Evolutionary conservation across 768 basidiomycete species (phyloP), one percentile per base, ranked within the genome.

Genomic region (Tylopilus subfusipes): DNA sequence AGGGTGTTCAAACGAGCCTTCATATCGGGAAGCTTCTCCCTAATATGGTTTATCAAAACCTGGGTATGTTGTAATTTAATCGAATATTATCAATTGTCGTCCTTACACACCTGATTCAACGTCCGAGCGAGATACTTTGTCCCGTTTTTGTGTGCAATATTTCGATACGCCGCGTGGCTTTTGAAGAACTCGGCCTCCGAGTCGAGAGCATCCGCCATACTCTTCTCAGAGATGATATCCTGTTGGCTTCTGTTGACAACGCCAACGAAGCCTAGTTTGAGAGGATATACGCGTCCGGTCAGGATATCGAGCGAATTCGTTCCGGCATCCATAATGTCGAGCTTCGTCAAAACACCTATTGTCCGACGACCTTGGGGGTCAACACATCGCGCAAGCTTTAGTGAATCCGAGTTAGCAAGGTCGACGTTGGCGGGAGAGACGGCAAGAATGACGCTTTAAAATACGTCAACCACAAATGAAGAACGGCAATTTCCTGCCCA

Each of bases 11-110:
- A 75, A 19, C 94, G 82, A 16, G 97, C 97, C 71, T 99, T 99
- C 97, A 99, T 98, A 71, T 99, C 97, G 0, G 97, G 97, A 34
- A 99, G 80, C 72, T 98, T 99, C 66, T 99, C 97, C 55, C 97
- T 85, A 59, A 99, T 98, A 68, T 99, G 97, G 68, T 91, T 92
- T 82, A 99, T 86, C 56, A 99, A 74, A 30, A 98, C 93, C 91
- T 86, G 53, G 19, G 50, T 4, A n/a, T n/a, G n/a, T 19, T 39
- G 45, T 44, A n/a, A 44, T 38, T 46, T 14, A 34, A 42, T 34
- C 29, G 5, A 36, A 38, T 27, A 30, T 30, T 16, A 25, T 52
- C 45, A 19, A n/a, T 16, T 48, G 36, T 29, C 48, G 36, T 24
- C 43, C 22, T 45, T 8, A 59, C 81, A 47, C 51, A 94, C 95